Conservation (phyloP, 495 filamentous ascomycete genomes). For the Penicillium macrosclerotiorum region DNA sequence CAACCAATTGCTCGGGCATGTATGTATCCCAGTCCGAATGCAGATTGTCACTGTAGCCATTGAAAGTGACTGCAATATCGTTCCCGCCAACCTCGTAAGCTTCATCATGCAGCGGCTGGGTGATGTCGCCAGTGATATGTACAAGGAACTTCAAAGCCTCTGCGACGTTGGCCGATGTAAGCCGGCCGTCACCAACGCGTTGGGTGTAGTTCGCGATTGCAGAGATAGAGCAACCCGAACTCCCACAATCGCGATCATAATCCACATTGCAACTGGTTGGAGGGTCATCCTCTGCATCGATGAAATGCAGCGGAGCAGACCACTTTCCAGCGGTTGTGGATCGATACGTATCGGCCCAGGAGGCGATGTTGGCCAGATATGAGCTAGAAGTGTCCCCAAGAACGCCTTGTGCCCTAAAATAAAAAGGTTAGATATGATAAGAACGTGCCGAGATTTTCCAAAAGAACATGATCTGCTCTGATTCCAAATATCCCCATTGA, state of each 20-base stretch:
- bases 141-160: conserved; percentile 54
- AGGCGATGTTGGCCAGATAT: conserved; percentile 58
- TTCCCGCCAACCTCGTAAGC: conserved; percentile 57
- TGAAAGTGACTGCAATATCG: conserved; percentile 55
- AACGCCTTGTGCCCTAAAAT: conserved; percentile 21
- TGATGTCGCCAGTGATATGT: conserved; percentile 60
- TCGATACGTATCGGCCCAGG: conserved; percentile 62
- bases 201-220: conserved; percentile 60
- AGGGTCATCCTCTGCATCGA: conserved; percentile 64
- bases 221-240: conserved; percentile 55
- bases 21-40: conserved; percentile 65
- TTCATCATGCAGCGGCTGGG: conserved; percentile 64
- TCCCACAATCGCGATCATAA: conserved; percentile 56
- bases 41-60: conserved; percentile 54
- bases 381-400: conserved; percentile 41
- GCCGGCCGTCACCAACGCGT: conserved; percentile 20
- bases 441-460: too few species aligned
- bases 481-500: conserved; percentile 4
- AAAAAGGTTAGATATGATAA: too few species aligned
- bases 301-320: conserved; percentile 56
- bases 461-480: too few species aligned
- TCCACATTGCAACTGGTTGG: conserved; percentile 55
- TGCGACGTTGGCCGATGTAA: conserved; percentile 8
- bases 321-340: conserved; percentile 52
- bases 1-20: conserved; percentile 57